Conservation (phyloP, 768 basidiomycete genomes). For the Suillus subluteus region DNA sequence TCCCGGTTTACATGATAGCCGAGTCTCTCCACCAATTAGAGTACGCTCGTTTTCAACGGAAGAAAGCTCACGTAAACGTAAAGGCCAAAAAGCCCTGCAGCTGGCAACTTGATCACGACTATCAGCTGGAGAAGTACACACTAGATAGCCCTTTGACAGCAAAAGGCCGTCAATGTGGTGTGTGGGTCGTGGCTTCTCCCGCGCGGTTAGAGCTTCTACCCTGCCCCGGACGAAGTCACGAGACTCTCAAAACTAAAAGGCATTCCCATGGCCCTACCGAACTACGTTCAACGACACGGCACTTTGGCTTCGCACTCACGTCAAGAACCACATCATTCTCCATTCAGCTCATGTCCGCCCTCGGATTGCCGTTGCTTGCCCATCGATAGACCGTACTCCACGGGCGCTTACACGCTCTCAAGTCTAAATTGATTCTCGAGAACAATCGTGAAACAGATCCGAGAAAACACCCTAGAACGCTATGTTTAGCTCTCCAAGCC, state of each 20-base stretch:
- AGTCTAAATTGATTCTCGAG: constrained; percentile 2
- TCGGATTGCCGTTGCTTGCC: neutral
- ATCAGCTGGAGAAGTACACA: constrained; percentile 8
- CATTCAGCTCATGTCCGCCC: neutral
- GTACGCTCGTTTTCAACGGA: neutral
- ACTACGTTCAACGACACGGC: constrained; percentile 4
- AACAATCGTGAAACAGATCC: neutral
- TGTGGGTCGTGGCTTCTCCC: constrained; percentile 9
- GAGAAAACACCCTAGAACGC: neutral
- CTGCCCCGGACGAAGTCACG: constrained; percentile 8
- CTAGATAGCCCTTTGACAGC: constrained; percentile 16
- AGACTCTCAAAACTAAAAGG: neutral
- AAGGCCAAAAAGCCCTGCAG: neutral
- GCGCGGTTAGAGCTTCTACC: constrained; percentile 9
- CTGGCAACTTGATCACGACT: constrained; percentile 10
- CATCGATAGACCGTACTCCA: neutral
- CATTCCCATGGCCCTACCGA: constrained; percentile 6
- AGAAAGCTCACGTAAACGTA: neutral
- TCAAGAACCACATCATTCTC: neutral
- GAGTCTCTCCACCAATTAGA: constrained; percentile 2
- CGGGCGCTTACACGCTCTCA: constrained; percentile 1
- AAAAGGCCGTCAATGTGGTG: constrained; percentile 15
- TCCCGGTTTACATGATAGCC: constrained; percentile 3
- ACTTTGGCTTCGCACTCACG: constrained; percentile 8
- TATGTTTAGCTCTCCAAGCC: constrained; percentile 3